phyloP scores from a whole-genome alignment of 1,139 yeast genomes.

The Barnettozyma hawaiiensis region DNA sequence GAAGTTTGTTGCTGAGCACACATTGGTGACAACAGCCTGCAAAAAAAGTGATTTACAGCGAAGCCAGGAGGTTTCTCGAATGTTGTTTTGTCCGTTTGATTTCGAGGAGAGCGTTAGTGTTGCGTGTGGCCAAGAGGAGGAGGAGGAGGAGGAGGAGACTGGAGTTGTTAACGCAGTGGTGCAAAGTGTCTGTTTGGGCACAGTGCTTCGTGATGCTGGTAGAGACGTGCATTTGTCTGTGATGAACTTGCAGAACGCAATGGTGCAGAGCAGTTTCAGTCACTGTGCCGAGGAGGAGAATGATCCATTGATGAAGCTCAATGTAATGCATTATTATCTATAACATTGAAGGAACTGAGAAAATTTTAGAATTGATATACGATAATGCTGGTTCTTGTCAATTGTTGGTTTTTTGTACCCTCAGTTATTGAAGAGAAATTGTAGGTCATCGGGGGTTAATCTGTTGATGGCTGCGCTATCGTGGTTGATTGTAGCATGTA shows the following conservation, averaged over 20 bases:
- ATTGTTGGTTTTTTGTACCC: neutral
- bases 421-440: constrained; percentile 79
- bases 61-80: constrained; percentile 1
- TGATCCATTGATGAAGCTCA: constrained; percentile 8
- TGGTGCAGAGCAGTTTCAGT: constrained; percentile 8
- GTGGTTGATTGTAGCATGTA: constrained; percentile 87
- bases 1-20: constrained; percentile 2
- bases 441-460: constrained; percentile 88
- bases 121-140: too few species aligned
- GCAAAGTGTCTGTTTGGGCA: neutral
- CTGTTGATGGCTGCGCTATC: constrained; percentile 88
- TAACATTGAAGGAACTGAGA: neutral
- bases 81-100: constrained; percentile 10
- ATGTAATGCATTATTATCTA: constrained; percentile 8
- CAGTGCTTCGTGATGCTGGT: neutral
- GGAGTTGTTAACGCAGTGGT: neutral
- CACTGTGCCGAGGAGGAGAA: constrained; percentile 1
- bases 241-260: constrained; percentile 9
- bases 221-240: constrained; percentile 7
- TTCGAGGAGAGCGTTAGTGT: neutral
- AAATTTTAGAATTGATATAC: too few species aligned
- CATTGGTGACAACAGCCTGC: neutral
- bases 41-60: neutral
- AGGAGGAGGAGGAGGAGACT: too few species aligned
- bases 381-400: neutral